phyloP scores from a whole-genome alignment of 345 rosid species.

The Aquilaria malaccensis region DNA sequence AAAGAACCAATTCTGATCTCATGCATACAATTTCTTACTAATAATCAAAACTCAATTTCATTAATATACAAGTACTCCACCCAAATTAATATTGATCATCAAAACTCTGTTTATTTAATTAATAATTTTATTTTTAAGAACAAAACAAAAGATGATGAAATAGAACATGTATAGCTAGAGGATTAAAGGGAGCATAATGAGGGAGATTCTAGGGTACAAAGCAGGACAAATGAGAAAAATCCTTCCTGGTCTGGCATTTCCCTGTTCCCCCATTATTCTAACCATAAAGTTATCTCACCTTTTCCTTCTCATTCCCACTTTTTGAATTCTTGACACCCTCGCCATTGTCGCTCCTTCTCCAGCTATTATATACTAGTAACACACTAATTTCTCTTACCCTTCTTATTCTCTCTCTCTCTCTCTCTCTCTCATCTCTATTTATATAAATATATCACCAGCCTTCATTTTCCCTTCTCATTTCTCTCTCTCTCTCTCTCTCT shows the following conservation, averaged over 20 bases:
- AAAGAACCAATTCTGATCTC: too few species aligned
- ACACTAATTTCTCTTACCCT: neutral
- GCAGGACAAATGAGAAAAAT: conserved; percentile 35
- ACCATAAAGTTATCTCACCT: conserved; percentile 19
- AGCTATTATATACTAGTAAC: conserved; percentile 32
- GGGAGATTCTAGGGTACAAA: conserved; percentile 21
- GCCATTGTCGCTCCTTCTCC: conserved; percentile 48
- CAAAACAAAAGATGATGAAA: too few species aligned
- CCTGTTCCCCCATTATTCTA: conserved; percentile 26
- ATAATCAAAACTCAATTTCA: too few species aligned
- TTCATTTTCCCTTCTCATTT: conserved; percentile 11
- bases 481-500: too few species aligned
- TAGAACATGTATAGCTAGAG: too few species aligned
- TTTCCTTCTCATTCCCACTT: conserved; percentile 25
- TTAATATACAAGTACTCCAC: too few species aligned
- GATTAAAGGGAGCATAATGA: too few species aligned
- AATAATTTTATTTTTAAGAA: too few species aligned
- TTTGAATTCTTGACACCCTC: conserved; percentile 35
- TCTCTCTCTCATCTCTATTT: conserved; percentile 4
- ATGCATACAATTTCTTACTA: too few species aligned
- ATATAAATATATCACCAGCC: conserved; percentile 22
- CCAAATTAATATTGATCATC: too few species aligned
- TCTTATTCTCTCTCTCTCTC: conserved; percentile 13
- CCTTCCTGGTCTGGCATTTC: conserved; percentile 40
- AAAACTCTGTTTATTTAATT: too few species aligned